Conservation (phyloP, 2,329 filamentous ascomycete genomes). For the Zymoseptoria brevis region DNA sequence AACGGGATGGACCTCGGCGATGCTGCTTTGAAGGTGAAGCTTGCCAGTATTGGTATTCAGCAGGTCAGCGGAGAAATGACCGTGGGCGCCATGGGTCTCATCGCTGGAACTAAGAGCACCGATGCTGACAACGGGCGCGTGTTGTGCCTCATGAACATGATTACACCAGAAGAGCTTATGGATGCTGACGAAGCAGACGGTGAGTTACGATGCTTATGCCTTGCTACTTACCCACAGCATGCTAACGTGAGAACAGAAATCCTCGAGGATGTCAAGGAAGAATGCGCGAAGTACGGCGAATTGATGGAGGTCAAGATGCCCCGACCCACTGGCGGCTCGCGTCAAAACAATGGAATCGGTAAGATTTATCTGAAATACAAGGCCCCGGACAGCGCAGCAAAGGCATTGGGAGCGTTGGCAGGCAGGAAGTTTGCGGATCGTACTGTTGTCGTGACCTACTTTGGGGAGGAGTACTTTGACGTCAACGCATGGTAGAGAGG, state of each 20-base stretch:
- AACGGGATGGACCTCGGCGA: slow-evolving; percentile 92
- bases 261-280: slow-evolving; percentile 83
- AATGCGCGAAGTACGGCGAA: slow-evolving; percentile 83
- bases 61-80: slow-evolving; percentile 93
- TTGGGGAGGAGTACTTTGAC: slow-evolving; percentile 96
- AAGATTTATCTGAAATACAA: slow-evolving; percentile 98
- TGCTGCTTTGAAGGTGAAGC: slow-evolving; percentile 72
- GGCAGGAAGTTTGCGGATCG: slow-evolving; percentile 93
- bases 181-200: slow-evolving; percentile 94
- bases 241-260: slow-evolving; percentile 61
- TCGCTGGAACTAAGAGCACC: slow-evolving; percentile 74
- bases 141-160: slow-evolving; percentile 94
- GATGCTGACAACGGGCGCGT: slow-evolving; percentile 75
- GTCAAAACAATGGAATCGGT: slow-evolving; percentile 81
- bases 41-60: slow-evolving; percentile 88
- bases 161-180: slow-evolving; percentile 88
- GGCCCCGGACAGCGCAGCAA: slow-evolving; percentile 65
- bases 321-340: slow-evolving; percentile 70
- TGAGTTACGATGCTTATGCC: slow-evolving; percentile 35
- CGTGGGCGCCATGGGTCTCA: slow-evolving; percentile 95
- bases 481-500: slow-evolving; percentile 67
- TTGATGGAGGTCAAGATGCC: slow-evolving; percentile 89
- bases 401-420: slow-evolving; percentile 80
- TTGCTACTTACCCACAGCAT: neutral
- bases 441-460: slow-evolving; percentile 94